Base-by-base conservation (phyloP, 371 early-diverging fungal genomes). In the Amoeboaphelidium protococcarum region DNA sequence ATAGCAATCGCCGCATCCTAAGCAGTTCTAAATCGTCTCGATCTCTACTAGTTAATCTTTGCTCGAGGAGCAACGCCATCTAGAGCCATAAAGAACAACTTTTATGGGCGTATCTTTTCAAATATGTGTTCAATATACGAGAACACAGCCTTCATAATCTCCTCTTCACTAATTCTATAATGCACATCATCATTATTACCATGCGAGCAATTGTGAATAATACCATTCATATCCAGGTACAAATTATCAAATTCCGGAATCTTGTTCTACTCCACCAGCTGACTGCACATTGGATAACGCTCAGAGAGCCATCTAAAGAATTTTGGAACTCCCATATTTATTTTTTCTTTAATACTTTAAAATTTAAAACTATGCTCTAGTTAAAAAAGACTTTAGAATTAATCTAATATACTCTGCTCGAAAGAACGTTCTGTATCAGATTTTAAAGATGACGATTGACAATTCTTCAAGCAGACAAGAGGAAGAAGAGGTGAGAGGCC, bases 31-130 rank as follows among this genome's bases (percentile, higher is more conserved):
- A 94, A 99, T 56, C 99, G 82, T 50, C 99, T 80, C 20, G 89
- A 78, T 27, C 99, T 74, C 57, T 99, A 99, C 61, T 99, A 97
- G 59, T 96, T 95, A 86, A 98, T 90, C 60, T 99, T 99, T 20
- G 98, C 98, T 41, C 96, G 74, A 22, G 99, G 99, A 0, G 99
- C 99, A 13, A 98, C 98, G 37, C 99, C 98, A 61, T 99, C 99
- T 68, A 72, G 25, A 41, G 95, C 94, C 75, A 98, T 83, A 66
- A 85, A 97, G 20, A 98, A 65, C 27, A 98, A 58, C 62, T 89
- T 87, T 50, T 81, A 68, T 13, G 99, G 99, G 26, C 86, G 69
- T 45, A 87, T 69, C 68, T 82, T 87, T 50, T 65, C 68, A 45
- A 99, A 75, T 50, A 98, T 72, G 40, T 83, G 73, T 58, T 98